Conservation (phyloP, 2,329 filamentous ascomycete species). For the Cladosporium sp. region DNA sequence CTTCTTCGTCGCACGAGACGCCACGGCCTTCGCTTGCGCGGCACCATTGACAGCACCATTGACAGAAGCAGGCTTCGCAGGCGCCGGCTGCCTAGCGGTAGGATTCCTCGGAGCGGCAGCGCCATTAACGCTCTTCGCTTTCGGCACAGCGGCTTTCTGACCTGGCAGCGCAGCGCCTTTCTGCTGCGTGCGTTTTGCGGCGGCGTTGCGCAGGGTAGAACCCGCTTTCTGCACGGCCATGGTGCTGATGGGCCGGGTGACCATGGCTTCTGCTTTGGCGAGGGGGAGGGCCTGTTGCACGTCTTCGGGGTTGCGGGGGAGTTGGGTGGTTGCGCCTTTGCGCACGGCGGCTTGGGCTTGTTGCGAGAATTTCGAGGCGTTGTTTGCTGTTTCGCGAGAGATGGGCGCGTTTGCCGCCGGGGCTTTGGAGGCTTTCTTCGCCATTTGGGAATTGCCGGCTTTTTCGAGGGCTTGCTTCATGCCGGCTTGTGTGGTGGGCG, state of each 20-base stretch:
- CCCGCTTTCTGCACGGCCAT: constrained; percentile 31
- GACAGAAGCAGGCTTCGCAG: constrained; percentile 9
- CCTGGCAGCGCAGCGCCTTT: constrained; percentile 25
- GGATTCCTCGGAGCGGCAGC: constrained; percentile 6
- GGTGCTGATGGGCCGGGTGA: constrained; percentile 33
- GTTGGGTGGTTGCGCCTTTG: constrained; percentile 9
- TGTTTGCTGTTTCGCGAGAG: constrained; percentile 21
- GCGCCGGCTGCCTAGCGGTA: constrained; percentile 9
- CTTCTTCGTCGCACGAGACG: constrained; percentile 8
- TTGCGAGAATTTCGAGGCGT: constrained; percentile 20
- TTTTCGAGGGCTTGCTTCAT: constrained; percentile 25
- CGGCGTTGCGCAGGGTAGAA: constrained; percentile 23
- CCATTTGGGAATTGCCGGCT: constrained; percentile 22
- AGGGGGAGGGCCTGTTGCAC: constrained; percentile 28
- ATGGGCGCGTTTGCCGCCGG: constrained; percentile 21
- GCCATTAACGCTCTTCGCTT: constrained; percentile 11
- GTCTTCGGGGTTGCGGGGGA: constrained; percentile 18
- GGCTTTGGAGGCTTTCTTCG: constrained; percentile 23
- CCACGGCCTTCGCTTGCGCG: constrained; percentile 10
- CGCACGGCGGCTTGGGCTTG: constrained; percentile 16
- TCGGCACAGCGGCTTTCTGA: constrained; percentile 16
- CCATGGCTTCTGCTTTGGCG: constrained; percentile 30
- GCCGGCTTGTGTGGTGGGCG: constrained; percentile 26
- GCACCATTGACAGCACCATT: background rate
- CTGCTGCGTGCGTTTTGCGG: constrained; percentile 23